Evolutionary conservation across 202 grass and related monocot genomes (phyloP), one percentile per base, ranked within the genome.

Genomic region (Brachypodium distachyon): DNA sequence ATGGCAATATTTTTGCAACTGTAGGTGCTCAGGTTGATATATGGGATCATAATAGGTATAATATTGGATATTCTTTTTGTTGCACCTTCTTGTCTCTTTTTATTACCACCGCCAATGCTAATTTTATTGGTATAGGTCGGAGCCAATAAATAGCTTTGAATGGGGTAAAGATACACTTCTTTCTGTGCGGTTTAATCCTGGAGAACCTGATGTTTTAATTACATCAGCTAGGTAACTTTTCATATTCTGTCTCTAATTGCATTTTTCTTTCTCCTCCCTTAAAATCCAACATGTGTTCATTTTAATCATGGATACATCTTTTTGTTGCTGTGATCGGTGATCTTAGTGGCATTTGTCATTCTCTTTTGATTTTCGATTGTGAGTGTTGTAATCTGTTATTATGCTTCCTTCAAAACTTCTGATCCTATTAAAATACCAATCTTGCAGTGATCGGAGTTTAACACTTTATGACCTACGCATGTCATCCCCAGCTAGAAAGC

Each of bases 41-140:
- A 92, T 98, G 95, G 95, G 95, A 98, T 87, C 91, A 84, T 77
- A 92, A 95, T 66, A 98, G 91, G 95, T 98, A 83, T 37, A 81
- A 29, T 77, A 59, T 79, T 47, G 32, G 9, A 65, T 14, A 72
- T 80, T 65, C 16, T 61, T 74, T 72, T 54, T 29, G 26, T 69
- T 43, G 12, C 22, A 66, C 71, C 61, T 66, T 62, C n/a, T 82
- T 8, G 11, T 18, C 36, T 85, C 22, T 86, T 25, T 79, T 53
- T 62, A 72, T n/a, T n/a, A 64, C 22, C 63, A 36, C 36, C 42
- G 32, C 17, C 56, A 57, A 77, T 31, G 12, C 17, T 64, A 25
- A 36, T 61, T 68, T 77, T n/a, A 46, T 67, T 69, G 51, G n/a
- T 22, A 90, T 41, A 98, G 95, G 77, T 98, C 95, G 1, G 95